These are phyloP conservation scores for Earliella scabrosa DNA, from an alignment of 1,284 basidiomycete species.

Conservation along the genomic window DNA sequence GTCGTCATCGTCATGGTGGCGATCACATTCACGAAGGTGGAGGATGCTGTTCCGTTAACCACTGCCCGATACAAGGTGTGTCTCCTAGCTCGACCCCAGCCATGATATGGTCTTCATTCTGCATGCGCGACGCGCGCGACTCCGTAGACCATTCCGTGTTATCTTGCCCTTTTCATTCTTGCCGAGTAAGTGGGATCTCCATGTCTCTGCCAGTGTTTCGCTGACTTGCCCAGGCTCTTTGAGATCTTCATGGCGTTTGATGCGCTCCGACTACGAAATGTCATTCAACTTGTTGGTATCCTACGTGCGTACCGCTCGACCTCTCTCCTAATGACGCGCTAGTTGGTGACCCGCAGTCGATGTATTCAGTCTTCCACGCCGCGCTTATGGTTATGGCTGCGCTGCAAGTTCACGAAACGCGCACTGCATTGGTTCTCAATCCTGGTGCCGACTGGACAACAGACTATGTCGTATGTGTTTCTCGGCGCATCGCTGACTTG, in stretches of 20 bases:
- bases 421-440: slow-evolving; percentile 52
- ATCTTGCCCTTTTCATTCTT: slow-evolving; percentile 79
- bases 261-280: slow-evolving; percentile 73
- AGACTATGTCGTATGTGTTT: slow-evolving; percentile 19
- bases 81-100: background rate
- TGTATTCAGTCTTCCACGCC: slow-evolving; percentile 68
- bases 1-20: slow-evolving; percentile 52
- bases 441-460: slow-evolving; percentile 18
- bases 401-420: slow-evolving; percentile 77
- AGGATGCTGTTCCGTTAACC: slow-evolving; percentile 51
- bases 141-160: slow-evolving; percentile 78
- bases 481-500: background rate
- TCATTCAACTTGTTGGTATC: slow-evolving; percentile 77
- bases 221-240: slow-evolving; percentile 54
- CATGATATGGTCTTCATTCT: background rate
- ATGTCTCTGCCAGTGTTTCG: background rate
- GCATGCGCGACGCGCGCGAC: background rate
- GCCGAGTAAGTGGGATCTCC: slow-evolving; percentile 59
- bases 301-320: slow-evolving; percentile 49
- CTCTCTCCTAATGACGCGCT: background rate
- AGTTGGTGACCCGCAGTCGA: background rate
- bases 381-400: slow-evolving; percentile 74
- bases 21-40: slow-evolving; percentile 55
- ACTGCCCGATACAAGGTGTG: slow-evolving; percentile 55
- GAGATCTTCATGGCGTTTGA: slow-evolving; percentile 76